These are phyloP conservation scores for Flaveria trinervia DNA, from an alignment of 129 eudicot species.

Conservation along the genomic window DNA sequence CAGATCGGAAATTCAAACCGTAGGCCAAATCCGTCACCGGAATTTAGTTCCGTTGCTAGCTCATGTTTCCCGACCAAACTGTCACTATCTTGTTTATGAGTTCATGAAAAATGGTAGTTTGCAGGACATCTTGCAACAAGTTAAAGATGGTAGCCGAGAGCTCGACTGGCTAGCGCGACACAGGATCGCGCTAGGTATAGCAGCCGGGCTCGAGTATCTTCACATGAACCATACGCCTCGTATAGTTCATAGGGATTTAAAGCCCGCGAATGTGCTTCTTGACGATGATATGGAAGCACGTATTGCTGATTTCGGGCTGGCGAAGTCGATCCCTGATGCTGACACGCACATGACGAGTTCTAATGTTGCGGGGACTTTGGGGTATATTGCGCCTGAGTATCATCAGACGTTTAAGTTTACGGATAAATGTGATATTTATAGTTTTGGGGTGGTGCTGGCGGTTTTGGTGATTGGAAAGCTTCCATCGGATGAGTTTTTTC, in stretches of 20 bases:
- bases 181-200: conserved; percentile 65
- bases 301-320: conserved; percentile 91
- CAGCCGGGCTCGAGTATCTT: conserved; percentile 86
- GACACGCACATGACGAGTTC: conserved; percentile 68
- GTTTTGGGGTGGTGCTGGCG: conserved; percentile 77
- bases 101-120: conserved; percentile 91
- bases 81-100: conserved; percentile 87
- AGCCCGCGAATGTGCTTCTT: conserved; percentile 82
- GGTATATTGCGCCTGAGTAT: conserved; percentile 95
- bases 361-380: conserved; percentile 82
- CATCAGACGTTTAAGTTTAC: conserved; percentile 86
- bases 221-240: conserved; percentile 62
- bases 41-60: conserved; percentile 77
- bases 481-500: conserved; percentile 77
- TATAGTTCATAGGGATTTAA: conserved; percentile 83
- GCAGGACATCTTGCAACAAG: conserved; percentile 58
- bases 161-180: conserved; percentile 68
- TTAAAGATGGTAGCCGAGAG: conserved; percentile 51
- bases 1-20: conserved; percentile 78
- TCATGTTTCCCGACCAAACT: conserved; percentile 70
- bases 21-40: conserved; percentile 80
- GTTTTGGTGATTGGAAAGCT: conserved; percentile 75
- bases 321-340: conserved; percentile 75
- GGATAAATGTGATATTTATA: conserved; percentile 78
- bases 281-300: conserved; percentile 96